phyloP scores from a whole-genome alignment of 768 basidiomycete species.

The Kwoniella sp. region DNA sequence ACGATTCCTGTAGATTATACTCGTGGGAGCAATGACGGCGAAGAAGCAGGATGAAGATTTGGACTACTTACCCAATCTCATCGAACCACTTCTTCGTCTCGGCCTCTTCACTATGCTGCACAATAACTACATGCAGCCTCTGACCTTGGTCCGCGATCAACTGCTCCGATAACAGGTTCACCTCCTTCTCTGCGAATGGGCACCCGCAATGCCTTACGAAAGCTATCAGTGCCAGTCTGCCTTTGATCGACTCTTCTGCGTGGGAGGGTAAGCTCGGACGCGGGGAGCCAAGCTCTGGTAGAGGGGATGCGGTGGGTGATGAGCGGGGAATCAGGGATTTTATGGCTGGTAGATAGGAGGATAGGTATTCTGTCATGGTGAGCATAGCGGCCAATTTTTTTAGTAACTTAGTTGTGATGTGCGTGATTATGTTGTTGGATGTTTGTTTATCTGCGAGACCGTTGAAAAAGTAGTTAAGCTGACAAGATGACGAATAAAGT shows the following conservation, averaged over 20 bases:
- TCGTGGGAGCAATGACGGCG: no score
- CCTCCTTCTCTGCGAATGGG: slow-evolving; percentile 17
- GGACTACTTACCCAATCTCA: slow-evolving; percentile 17
- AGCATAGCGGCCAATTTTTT: not conserved
- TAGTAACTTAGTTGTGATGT: no score
- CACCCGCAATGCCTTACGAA: slow-evolving; percentile 20
- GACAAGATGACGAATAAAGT: no score
- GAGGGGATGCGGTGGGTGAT: not conserved
- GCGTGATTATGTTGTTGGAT: no score
- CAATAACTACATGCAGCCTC: slow-evolving; percentile 8
- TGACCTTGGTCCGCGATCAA: slow-evolving; percentile 4
- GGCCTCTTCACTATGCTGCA: slow-evolving; percentile 12
- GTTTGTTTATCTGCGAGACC: no score
- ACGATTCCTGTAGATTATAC: no score
- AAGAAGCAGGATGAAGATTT: no score
- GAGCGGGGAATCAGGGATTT: slow-evolving; percentile 15
- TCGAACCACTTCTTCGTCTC: slow-evolving; percentile 14
- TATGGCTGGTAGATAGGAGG: slow-evolving; percentile 10
- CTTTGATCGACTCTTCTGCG: not conserved
- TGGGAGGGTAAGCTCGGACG: slow-evolving; percentile 3
- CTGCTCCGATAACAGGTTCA: slow-evolving; percentile 8
- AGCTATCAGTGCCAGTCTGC: slow-evolving; percentile 3
- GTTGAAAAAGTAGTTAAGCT: no score
- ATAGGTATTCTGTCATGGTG: slow-evolving; percentile 5
- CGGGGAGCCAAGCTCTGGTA: slow-evolving; percentile 7